A percentile compares a stretch with the other conserved stretches of the same genome.
Evolutionary conservation across 2,329 filamentous ascomycete genomes (phyloP).

Genomic region (Fusarium sp.): DNA sequence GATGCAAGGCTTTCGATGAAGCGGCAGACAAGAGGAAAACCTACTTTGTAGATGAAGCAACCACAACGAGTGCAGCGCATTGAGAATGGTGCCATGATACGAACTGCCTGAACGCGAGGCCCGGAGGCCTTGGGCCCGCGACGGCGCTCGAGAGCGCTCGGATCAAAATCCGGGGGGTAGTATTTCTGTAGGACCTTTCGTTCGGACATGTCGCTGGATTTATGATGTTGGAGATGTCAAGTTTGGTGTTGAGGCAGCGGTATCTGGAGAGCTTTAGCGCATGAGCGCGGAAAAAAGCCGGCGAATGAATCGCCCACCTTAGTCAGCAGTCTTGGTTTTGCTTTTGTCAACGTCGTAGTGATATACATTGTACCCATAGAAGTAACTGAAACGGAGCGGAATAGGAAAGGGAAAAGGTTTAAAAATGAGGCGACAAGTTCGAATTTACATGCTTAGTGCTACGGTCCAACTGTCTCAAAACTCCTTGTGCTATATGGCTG

Average conservation of each 20-base stretch:
- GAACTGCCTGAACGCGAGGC: slow-evolving; percentile 88
- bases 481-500: background rate
- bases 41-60: slow-evolving; percentile 84
- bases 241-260: slow-evolving; percentile 5
- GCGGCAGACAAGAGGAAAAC: background rate
- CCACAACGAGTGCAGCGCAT: slow-evolving; percentile 63
- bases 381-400: background rate
- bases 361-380: too few species aligned
- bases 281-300: background rate
- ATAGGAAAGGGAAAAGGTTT: background rate
- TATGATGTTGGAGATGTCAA: background rate
- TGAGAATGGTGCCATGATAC: slow-evolving; percentile 52
- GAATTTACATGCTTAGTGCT: background rate
- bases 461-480: background rate
- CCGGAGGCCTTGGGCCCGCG: slow-evolving; percentile 78
- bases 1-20: background rate
- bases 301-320: background rate
- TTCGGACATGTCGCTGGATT: slow-evolving; percentile 77
- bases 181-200: slow-evolving; percentile 81
- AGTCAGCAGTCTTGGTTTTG: background rate
- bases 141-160: slow-evolving; percentile 79
- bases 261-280: background rate
- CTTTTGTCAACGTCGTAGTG: background rate
- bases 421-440: background rate
- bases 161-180: slow-evolving; percentile 88